Base-by-base conservation (phyloP, 495 filamentous ascomycete genomes). In the Achaetomiella virescens region DNA sequence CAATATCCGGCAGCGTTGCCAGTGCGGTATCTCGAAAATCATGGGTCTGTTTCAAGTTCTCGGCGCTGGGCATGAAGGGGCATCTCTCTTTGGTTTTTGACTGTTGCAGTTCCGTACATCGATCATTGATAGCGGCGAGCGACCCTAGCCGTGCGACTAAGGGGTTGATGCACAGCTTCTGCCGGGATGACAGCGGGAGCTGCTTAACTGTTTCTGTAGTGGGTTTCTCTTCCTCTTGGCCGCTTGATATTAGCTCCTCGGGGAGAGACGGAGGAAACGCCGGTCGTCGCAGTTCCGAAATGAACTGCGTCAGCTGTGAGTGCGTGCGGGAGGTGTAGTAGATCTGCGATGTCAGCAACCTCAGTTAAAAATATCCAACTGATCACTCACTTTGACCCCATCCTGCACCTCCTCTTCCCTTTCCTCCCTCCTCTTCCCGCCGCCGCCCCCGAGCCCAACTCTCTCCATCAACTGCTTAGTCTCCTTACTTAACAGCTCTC, bases 301-400 rank as follows among this genome's bases (percentile, higher is more conserved):
- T 85, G 65, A 98, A 97, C 69, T 98, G 93, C 5, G 86, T 87
- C 18, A 97, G 71, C 63, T 98, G 93, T 0, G 93, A 97, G 63
- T 98, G 93, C 2, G 93, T 98, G 61, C 93, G 78, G 14, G 93
- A 97, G 54, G 91, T 96, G 68, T 88, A 97, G 68, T 88, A 96
- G 24, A 98, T 88, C 78, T 84, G 50, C 29, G 68, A 57, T n/a
- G 12, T 29, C 20, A 48, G 11, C 57, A 40, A 4, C 17, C 12
- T 6, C 8, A 9, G 1, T 15, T 4, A 36, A 11, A 11, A 15
- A 18, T 4, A 17, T 3, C 41, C 8, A 24, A 15, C n/a, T n/a
- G n/a, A n/a, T n/a, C 35, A 60, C 59, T 12, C 6, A 81, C 82
- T 71, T 90, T 91, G 18, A 85, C 75, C 44, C 84, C 77, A 48